Conservation (phyloP, 768 basidiomycete species). For the Candolleomyces efflorescens region DNA sequence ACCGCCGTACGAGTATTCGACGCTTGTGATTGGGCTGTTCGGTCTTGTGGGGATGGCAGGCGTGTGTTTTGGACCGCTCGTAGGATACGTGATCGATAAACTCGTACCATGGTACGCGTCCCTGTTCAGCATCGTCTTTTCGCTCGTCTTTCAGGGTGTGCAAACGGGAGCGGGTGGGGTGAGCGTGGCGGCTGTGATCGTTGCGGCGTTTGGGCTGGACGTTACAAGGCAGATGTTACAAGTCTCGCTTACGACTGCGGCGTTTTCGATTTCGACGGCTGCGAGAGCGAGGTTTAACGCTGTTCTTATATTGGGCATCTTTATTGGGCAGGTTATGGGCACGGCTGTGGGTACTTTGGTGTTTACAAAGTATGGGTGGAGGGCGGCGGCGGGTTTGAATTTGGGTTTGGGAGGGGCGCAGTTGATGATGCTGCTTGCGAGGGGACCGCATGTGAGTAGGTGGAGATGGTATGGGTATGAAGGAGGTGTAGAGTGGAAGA, state of each 20-base stretch:
- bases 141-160: slow-evolving; percentile 55
- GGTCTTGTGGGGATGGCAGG: slow-evolving; percentile 74
- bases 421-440: slow-evolving; percentile 18
- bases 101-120: slow-evolving; percentile 79
- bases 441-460: no score
- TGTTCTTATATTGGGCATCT: slow-evolving; percentile 65
- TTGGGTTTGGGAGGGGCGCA: slow-evolving; percentile 56
- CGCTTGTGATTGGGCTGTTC: slow-evolving; percentile 69
- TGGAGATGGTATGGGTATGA: no score
- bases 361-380: slow-evolving; percentile 70
- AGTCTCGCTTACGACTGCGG: slow-evolving; percentile 57
- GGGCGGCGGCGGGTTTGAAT: slow-evolving; percentile 55
- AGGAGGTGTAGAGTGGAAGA: no score
- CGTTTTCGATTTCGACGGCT: slow-evolving; percentile 42
- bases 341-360: slow-evolving; percentile 71
- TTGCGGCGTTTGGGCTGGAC: slow-evolving; percentile 68
- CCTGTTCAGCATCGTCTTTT: slow-evolving; percentile 44
- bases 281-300: slow-evolving; percentile 76
- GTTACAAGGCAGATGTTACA: slow-evolving; percentile 69
- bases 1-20: slow-evolving; percentile 70
- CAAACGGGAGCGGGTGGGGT: slow-evolving; percentile 69
- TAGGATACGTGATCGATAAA: slow-evolving; percentile 64
- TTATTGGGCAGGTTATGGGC: slow-evolving; percentile 81
- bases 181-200: slow-evolving; percentile 63
- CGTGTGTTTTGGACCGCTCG: slow-evolving; percentile 65